These are phyloP conservation scores for Phytophthora hybrid DNA, from an alignment of 352 stramenopile genomes.

Conservation along the genomic window DNA sequence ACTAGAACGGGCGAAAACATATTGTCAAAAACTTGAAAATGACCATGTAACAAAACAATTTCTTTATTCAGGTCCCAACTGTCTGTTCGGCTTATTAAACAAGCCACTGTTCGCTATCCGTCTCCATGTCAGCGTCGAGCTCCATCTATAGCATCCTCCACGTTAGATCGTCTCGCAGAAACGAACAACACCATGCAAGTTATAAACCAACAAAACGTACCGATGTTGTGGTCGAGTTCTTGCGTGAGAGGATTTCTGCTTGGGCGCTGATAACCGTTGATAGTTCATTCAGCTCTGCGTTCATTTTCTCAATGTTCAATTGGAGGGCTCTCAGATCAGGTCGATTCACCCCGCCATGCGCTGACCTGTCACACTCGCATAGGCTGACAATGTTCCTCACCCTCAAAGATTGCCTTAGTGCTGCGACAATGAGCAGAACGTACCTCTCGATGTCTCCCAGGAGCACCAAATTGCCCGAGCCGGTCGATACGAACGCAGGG, in stretches of 20 bases:
- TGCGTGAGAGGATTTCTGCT: not conserved
- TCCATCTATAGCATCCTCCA: not conserved
- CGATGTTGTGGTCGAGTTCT: not conserved
- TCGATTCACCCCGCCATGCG: not conserved
- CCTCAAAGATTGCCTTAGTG: conserved; percentile 26
- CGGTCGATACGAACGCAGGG: conserved; percentile 24
- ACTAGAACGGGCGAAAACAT: no score
- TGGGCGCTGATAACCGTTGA: conserved; percentile 10
- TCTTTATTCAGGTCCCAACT: no score
- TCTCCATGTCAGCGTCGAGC: no score
- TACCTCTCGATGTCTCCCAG: conserved; percentile 32
- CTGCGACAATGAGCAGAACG: conserved; percentile 23
- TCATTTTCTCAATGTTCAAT: conserved; percentile 36
- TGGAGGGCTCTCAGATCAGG: conserved; percentile 22
- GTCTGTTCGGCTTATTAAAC: no score
- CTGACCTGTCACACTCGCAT: not conserved
- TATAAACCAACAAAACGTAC: conserved; percentile 19
- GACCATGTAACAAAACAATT: no score
- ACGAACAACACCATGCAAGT: conserved; percentile 12
- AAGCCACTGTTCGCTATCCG: no score
- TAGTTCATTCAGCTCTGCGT: conserved; percentile 27
- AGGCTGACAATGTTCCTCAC: conserved; percentile 6
- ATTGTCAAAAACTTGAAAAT: no score
- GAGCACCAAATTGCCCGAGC: conserved; percentile 26
- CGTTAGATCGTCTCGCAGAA: not conserved